Conservation (phyloP, 1,139 yeast genomes). For the Geotrichum klebahnii region DNA sequence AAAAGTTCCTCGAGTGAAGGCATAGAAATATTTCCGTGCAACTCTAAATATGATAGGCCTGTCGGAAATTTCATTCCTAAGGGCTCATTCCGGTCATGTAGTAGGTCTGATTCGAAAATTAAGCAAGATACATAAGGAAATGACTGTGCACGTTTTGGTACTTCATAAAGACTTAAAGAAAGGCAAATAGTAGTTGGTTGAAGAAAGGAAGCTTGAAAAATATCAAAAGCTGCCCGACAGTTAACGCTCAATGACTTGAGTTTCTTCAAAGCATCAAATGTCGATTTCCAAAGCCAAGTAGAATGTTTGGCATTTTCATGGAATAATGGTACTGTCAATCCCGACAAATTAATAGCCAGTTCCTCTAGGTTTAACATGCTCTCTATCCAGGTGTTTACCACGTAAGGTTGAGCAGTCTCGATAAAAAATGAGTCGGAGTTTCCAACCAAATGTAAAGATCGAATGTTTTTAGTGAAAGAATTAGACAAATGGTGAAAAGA, state of each 20-base stretch:
- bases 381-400: constrained; percentile 3
- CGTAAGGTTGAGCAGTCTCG: not conserved
- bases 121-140: not conserved
- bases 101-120: not conserved
- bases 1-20: too few species aligned
- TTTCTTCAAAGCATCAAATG: not conserved
- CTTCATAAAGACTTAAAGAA: not conserved
- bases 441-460: not conserved
- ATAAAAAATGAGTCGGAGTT: not conserved
- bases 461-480: not conserved
- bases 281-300: constrained; percentile 1
- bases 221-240: not conserved
- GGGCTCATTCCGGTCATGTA: too few species aligned
- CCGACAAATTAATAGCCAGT: not conserved
- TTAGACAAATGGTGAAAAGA: not conserved
- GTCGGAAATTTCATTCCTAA: too few species aligned
- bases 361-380: not conserved
- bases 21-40: too few species aligned
- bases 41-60: too few species aligned
- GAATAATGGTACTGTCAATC: not conserved
- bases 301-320: not conserved
- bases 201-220: not conserved
- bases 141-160: not conserved
- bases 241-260: not conserved
- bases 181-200: not conserved